Evolutionary conservation across 495 filamentous ascomycete genomes (phyloP).

Genomic region (Barbatosphaeria neglecta): DNA sequence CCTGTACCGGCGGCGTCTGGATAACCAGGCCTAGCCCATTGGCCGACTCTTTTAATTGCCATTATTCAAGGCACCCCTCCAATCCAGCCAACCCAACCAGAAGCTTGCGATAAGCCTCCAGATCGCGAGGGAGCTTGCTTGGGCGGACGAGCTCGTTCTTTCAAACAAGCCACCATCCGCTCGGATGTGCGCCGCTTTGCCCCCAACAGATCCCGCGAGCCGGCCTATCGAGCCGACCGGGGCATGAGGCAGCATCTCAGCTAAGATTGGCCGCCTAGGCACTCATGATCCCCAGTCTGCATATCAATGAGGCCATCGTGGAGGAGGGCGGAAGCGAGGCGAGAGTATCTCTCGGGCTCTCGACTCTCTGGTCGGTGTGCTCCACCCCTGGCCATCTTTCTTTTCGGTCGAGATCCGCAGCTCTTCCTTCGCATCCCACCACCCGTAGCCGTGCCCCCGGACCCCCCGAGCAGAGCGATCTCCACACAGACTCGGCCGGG

Average conservation of each 20-base stretch:
- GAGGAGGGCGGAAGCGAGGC: background rate
- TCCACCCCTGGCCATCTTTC: too few relatives aligned
- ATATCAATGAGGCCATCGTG: background rate
- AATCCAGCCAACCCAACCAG: background rate
- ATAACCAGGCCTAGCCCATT: background rate
- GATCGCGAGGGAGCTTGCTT: background rate
- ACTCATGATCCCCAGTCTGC: background rate
- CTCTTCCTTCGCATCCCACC: background rate
- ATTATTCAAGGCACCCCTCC: background rate
- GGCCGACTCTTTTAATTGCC: background rate
- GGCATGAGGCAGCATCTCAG: background rate
- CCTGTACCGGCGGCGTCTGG: too few relatives aligned
- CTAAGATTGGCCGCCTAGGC: background rate
- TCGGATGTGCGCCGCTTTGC: too few relatives aligned
- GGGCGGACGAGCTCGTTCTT: background rate
- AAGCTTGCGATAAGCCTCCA: background rate
- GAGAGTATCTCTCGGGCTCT: background rate
- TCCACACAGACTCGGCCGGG: background rate
- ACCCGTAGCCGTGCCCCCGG: background rate
- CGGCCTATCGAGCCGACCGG: background rate
- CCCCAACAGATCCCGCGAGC: background rate
- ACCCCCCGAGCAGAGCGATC: background rate
- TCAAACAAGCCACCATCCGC: too few relatives aligned
- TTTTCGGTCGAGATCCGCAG: background rate
- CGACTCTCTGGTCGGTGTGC: too few relatives aligned